Conservation (phyloP, 306 rosid genomes). For the Senna tora region DNA sequence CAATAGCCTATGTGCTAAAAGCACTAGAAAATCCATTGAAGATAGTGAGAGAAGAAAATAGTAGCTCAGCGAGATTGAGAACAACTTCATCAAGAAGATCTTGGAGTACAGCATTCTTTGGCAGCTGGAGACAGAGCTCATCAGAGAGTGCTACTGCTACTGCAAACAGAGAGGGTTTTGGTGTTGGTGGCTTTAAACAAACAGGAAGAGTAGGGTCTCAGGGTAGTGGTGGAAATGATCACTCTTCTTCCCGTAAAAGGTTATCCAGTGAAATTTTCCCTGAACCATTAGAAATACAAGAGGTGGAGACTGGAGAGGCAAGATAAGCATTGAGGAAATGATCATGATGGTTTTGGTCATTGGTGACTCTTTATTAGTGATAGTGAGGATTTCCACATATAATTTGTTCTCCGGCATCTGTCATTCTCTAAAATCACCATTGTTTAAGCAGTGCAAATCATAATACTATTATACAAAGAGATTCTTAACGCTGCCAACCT, state of each 20-base stretch:
- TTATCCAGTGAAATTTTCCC: constrained; percentile 88
- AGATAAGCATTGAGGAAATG: constrained; percentile 38
- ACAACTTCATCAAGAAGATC: constrained; percentile 83
- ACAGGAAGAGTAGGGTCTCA: constrained; percentile 71
- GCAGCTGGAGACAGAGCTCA: constrained; percentile 93
- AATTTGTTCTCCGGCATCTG: background rate
- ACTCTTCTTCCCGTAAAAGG: constrained; percentile 77
- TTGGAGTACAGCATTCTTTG: constrained; percentile 82
- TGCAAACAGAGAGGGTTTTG: constrained; percentile 49
- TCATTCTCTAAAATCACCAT: background rate
- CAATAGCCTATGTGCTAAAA: constrained; percentile 76
- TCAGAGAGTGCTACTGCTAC: constrained; percentile 60
- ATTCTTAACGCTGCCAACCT: background rate
- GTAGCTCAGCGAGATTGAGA: constrained; percentile 76
- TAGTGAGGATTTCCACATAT: background rate
- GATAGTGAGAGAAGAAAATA: constrained; percentile 80
- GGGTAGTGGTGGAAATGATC: constrained; percentile 73
- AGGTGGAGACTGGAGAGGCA: constrained; percentile 49
- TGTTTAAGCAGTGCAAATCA: background rate
- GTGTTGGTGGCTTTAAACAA: constrained; percentile 54
- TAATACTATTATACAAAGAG: background rate
- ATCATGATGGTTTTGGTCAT: background rate
- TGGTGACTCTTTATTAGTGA: background rate
- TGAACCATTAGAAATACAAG: constrained; percentile 75
- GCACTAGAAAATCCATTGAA: constrained; percentile 95